Percentiles rank a stretch among this genome's conserved stretches.
phyloP scores from a whole-genome alignment of 1,284 basidiomycete species.

The Austroboletus olivaceoglutinosus region DNA sequence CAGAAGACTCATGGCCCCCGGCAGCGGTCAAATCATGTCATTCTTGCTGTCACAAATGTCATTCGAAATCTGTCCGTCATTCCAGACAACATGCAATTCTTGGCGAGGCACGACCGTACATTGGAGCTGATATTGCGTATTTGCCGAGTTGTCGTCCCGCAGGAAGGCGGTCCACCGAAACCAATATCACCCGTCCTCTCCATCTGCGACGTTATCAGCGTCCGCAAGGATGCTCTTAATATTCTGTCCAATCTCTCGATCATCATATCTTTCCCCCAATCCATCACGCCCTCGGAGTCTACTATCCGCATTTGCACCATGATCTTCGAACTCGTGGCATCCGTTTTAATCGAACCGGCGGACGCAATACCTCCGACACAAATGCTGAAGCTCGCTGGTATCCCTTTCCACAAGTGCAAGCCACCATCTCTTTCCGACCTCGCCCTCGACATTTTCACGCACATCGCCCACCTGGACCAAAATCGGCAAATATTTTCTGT shows the following conservation, averaged over 20 bases:
- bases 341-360: constrained; percentile 70
- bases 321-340: constrained; percentile 69
- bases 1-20: constrained; percentile 51
- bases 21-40: constrained; percentile 65
- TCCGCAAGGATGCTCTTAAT: constrained; percentile 78
- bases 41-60: constrained; percentile 76
- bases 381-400: constrained; percentile 51
- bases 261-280: constrained; percentile 47
- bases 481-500: constrained; percentile 76
- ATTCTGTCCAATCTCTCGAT: constrained; percentile 69
- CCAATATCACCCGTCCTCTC: constrained; percentile 59
- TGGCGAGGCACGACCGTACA: constrained; percentile 65
- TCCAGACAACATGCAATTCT: constrained; percentile 67
- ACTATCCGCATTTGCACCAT: constrained; percentile 48
- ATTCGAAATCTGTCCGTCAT: constrained; percentile 82
- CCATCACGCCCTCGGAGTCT: constrained; percentile 36
- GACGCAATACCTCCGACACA: constrained; percentile 65
- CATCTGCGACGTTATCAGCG: constrained; percentile 65
- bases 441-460: constrained; percentile 82
- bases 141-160: constrained; percentile 46
- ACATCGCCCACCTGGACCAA: constrained; percentile 71
- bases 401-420: constrained; percentile 42
- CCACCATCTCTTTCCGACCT: constrained; percentile 68
- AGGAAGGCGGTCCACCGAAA: constrained; percentile 41
- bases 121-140: constrained; percentile 69